Conservation (phyloP, 257 asterid species). For the Scutellaria minor region DNA sequence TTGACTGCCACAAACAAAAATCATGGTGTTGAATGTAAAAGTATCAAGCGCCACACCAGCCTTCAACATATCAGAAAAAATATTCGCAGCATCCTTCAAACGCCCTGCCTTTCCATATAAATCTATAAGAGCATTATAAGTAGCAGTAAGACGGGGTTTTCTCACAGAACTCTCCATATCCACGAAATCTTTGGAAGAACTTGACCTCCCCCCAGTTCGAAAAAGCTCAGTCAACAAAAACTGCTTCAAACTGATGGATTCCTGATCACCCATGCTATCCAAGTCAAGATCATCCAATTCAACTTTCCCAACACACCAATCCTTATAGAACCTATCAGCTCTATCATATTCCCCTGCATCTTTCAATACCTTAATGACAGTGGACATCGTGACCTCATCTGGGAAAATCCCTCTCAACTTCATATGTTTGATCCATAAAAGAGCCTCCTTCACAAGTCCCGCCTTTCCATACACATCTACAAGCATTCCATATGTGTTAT, state of each 20-base stretch:
- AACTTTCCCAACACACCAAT: constrained; percentile 77
- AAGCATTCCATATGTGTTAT: constrained; percentile 89
- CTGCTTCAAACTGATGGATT: constrained; percentile 73
- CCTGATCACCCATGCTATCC: constrained; percentile 57
- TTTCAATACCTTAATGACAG: constrained; percentile 82
- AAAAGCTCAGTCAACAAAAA: constrained; percentile 84
- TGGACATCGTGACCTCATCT: constrained; percentile 92
- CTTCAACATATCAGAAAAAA: constrained; percentile 79
- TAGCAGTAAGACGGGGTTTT: constrained; percentile 69
- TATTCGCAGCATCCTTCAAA: constrained; percentile 78
- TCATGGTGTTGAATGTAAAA: constrained; percentile 90
- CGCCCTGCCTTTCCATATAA: constrained; percentile 91
- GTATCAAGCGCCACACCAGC: constrained; percentile 76
- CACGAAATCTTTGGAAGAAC: constrained; percentile 33
- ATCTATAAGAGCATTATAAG: constrained; percentile 88
- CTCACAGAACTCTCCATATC: constrained; percentile 46
- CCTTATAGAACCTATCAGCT: constrained; percentile 74
- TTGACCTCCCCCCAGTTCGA: constrained; percentile 68
- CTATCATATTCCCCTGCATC: constrained; percentile 76
- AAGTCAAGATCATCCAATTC: constrained; percentile 73
- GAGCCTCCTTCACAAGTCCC: constrained; percentile 86
- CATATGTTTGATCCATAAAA: constrained; percentile 93
- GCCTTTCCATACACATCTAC: constrained; percentile 95
- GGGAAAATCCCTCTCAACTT: constrained; percentile 80
- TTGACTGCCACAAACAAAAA: constrained; percentile 73